Base-by-base conservation (phyloP, 2,329 filamentous ascomycete species). In the Furcasterigmium furcatum region DNA sequence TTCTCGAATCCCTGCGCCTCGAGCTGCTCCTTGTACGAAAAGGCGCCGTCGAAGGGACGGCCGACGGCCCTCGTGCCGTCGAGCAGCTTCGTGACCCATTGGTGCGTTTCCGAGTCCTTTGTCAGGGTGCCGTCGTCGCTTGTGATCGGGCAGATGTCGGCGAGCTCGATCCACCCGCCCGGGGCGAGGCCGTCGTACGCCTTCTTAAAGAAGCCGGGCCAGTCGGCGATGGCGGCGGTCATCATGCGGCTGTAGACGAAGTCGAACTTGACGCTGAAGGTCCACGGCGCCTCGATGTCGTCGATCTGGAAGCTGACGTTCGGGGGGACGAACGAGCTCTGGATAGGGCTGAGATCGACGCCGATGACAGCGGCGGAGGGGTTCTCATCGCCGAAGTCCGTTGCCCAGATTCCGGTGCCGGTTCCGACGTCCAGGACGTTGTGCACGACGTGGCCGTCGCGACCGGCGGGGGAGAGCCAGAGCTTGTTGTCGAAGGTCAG, bases 301-400 rank as follows among this genome's bases (percentile, higher is more conserved):
- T 73, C 70, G 32, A 74, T 54, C 32, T 68, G 63, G 50, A 76
- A 76, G 13, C 52, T 56, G 30, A 71, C 59, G 46, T 77, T 76
- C 1, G 67, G 63, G 2, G 72, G 71, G 5, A 71, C 67, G 29
- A 77, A 74, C 4, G 18, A 19, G n/a, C 29, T 34, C 48, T 83
- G 79, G 13, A 80, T 79, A 1, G 79, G 77, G 13, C 76, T 80
- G 2, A 83, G 65, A 52, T 83, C 79, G 3, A 76, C 74, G 9
- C 79, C 79, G 32, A 72, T 70, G 3, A 63, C 77, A 64, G 60
- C 67, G 34, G 62, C 70, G 43, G 68, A 58, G 18, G 75, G 74
- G 44, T 74, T 69, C 2, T 64, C 46, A 44, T 77, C 61, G 47
- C 68, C 67, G 46, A 74, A 67, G 46, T 76, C 73, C 7, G 75